These are phyloP conservation scores for Cercospora zeae-maydis DNA, from an alignment of 2,329 filamentous ascomycete species.

Conservation along the genomic window DNA sequence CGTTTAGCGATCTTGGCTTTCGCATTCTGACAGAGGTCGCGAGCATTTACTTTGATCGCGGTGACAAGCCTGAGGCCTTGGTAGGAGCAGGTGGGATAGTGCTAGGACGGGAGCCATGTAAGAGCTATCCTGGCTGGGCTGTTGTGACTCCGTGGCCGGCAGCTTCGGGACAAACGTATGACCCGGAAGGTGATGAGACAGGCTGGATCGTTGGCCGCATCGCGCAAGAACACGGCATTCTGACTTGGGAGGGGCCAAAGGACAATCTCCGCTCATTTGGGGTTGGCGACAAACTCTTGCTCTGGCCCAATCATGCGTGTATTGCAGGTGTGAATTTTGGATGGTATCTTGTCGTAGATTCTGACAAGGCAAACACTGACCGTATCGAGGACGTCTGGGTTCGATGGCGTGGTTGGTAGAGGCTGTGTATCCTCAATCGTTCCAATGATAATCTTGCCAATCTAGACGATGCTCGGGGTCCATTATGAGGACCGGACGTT, in stretches of 20 bases:
- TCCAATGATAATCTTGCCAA: neutral
- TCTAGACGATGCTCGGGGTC: neutral
- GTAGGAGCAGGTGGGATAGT: constrained; percentile 67
- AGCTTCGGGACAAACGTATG: constrained; percentile 33
- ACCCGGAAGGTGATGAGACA: constrained; percentile 40
- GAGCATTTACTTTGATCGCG: constrained; percentile 61
- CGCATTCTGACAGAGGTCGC: constrained; percentile 69
- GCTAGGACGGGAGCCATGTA: constrained; percentile 69
- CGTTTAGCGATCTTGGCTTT: constrained; percentile 59
- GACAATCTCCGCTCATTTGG: constrained; percentile 47
- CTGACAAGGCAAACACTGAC: constrained; percentile 54
- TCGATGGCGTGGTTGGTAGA: constrained; percentile 66
- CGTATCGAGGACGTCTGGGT: constrained; percentile 70
- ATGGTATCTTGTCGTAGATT: constrained; percentile 73
- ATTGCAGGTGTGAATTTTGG: constrained; percentile 68
- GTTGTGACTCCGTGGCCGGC: constrained; percentile 59
- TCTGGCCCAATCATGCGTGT: constrained; percentile 81
- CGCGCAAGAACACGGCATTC: constrained; percentile 74
- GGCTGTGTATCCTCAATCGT: neutral
- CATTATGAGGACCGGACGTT: neutral
- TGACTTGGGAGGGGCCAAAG: constrained; percentile 55
- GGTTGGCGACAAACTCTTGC: constrained; percentile 63
- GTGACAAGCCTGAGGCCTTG: constrained; percentile 60
- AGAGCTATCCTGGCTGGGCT: constrained; percentile 68
- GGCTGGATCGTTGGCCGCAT: constrained; percentile 68